These are phyloP conservation scores for Elaeagnus macrophylla DNA, from an alignment of 306 rosid genomes.

Conservation along the genomic window DNA sequence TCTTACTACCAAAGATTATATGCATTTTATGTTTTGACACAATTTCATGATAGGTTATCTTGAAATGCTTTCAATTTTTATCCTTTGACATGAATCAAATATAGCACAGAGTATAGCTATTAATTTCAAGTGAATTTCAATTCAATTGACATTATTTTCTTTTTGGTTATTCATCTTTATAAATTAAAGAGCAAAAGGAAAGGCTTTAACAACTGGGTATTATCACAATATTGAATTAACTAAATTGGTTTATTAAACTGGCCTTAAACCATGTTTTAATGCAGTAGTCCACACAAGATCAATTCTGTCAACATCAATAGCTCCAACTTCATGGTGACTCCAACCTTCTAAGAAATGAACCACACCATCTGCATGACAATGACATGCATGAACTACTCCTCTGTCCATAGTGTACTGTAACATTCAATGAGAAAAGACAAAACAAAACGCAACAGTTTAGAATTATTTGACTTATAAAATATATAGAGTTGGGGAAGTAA, in stretches of 20 bases:
- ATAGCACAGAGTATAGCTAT: background rate
- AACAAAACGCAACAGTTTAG: background rate
- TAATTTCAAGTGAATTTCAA: too few species aligned
- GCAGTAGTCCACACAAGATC: slow-evolving; percentile 96
- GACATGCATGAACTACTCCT: slow-evolving; percentile 95
- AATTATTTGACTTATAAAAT: too few species aligned
- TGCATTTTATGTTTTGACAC: too few species aligned
- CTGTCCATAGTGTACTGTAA: slow-evolving; percentile 86
- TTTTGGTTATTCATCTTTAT: background rate
- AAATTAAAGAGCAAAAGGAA: background rate
- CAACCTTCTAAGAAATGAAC: slow-evolving; percentile 84
- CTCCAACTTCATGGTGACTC: slow-evolving; percentile 93
- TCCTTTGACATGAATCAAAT: background rate
- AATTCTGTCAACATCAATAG: slow-evolving; percentile 71
- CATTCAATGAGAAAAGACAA: background rate
- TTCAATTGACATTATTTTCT: background rate
- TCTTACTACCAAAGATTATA: too few species aligned
- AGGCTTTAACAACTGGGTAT: background rate
- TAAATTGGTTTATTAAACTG: slow-evolving; percentile 34
- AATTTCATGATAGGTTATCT: background rate
- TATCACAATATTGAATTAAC: background rate
- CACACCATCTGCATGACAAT: slow-evolving; percentile 99
- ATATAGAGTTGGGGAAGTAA: too few species aligned
- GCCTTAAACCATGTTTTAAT: slow-evolving; percentile 67
- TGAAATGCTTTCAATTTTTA: background rate